Evolutionary conservation across 148 eudicot species (phyloP), one percentile per base, ranked within the genome.

Genomic region (Bassia scoparia): DNA sequence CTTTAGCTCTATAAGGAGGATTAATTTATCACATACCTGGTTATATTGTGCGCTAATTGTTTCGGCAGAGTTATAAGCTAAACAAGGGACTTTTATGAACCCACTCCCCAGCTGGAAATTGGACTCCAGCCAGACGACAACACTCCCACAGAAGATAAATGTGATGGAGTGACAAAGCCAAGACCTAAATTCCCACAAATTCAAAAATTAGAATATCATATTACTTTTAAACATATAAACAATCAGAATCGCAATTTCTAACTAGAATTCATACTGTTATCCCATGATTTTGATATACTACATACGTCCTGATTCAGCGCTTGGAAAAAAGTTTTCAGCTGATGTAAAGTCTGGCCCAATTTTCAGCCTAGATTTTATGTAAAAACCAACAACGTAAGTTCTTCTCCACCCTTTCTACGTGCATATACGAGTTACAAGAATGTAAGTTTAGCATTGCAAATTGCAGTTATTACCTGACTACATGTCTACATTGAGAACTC

Each of bases 31-130:
- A n/a, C 8, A 24, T 80, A 90, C n/a, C 96, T 79, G 93, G 93
- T 48, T 89, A 89, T 41, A 91, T 91, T n/a, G 97, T 93, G 89
- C 82, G 79, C 97, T 91, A n/a, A 91, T 72, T 91, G 97, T 75
- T 91, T 91, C 9, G 93, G 97, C 97, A 54, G 87, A 69, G 75
- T 91, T 91, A 67, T 89, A 83, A 71, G 93, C 83, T n/a, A n/a
- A 49, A 91, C 79, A 29, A 91, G 74, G 37, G 97, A 93, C 97
- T 79, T 86, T 89, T 46, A 91, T 91, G 69, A 80, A n/a, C n/a
- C 93, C 93, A 91, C 70, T 91, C 97, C 8, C 97, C 93, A 52
- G 89, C 27, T 3, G 61, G 33, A 91, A 88, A 52, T 89, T 78
- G 55, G 97, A 89, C 49, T 93, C 97, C 52, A 91, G 71, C 97